phyloP scores from a whole-genome alignment of 257 asterid species.

The Jasminum sambac region DNA sequence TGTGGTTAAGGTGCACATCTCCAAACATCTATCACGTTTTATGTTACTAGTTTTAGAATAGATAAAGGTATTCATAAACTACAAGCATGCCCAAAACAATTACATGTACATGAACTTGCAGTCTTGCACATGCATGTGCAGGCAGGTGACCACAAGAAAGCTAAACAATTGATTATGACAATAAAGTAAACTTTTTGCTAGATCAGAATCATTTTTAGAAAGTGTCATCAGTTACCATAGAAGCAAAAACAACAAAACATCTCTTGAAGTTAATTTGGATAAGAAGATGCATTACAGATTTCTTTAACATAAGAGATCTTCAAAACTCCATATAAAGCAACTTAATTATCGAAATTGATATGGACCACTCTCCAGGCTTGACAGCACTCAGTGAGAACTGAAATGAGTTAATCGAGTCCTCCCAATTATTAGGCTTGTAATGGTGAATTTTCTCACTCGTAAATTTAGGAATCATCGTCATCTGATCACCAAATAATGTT shows the following conservation, averaged over 20 bases:
- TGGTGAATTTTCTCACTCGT: not conserved
- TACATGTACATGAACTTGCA: not conserved
- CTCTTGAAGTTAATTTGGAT: not conserved
- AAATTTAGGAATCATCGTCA: not conserved
- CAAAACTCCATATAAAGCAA: not conserved
- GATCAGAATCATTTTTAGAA: not conserved
- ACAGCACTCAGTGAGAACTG: conserved; percentile 13
- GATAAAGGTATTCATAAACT: not conserved
- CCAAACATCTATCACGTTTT: not conserved
- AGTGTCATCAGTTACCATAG: not conserved
- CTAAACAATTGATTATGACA: not conserved
- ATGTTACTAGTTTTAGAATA: not conserved
- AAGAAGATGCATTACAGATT: not conserved
- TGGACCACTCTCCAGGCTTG: not conserved
- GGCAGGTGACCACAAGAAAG: not conserved
- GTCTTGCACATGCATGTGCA: not conserved
- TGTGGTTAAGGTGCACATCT: too few relatives aligned
- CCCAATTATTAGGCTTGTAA: not conserved
- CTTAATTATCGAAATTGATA: not conserved
- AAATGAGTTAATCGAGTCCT: not conserved
- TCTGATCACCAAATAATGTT: not conserved
- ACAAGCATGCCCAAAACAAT: not conserved
- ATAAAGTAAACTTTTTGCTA: not conserved
- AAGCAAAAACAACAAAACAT: not conserved
- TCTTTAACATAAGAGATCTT: conserved; percentile 3